Evolutionary conservation across 331 rosid genomes (phyloP), one percentile per base, ranked within the genome.

Genomic region (Malus hybrid): DNA sequence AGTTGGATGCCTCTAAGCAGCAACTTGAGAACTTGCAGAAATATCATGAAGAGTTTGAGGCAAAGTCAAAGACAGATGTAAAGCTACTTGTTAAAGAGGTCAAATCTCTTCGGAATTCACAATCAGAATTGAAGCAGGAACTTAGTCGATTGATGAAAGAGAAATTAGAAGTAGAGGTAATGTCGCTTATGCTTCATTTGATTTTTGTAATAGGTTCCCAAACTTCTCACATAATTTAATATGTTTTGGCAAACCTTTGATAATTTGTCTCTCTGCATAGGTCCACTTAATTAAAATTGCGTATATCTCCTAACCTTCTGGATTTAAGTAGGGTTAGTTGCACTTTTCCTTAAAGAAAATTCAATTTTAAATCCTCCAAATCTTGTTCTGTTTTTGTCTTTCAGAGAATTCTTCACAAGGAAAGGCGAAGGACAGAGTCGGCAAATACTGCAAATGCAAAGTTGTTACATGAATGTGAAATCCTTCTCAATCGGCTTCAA

Each of bases 1-100:
- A 90, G 81, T 86, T 94, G 79, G 92, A 86, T 86, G 75, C 70
- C 68, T 79, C 89, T 48, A 85, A 85, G 84, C 88, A 80, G 64
- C 96, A 92, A 75, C 81, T 92, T 75, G 82, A 87, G 75, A 68
- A 82, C 80, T 81, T 87, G 87, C 96, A 84, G 83, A 87, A 86
- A 78, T 73, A 75, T 74, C 89, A 90, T 66, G 93, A 92, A 36
- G 97, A 87, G 33, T 86, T 84, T 77, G 96, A 89, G 90, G 68
- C 44, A 63, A 92, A 94, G 86, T 87, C 99, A 77, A 94, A 94
- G 89, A 80, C 89, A 72, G 97, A 94, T 76, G 74, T 85, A 28
- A 90, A 92, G 86, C 68, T 94, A 83, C 88, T 94, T 66, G 79
- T 88, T 62, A 87, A 92, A 83, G 99, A 94, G 84, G 95, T 92